phyloP scores from a whole-genome alignment of 106 monocot genomes.

The Phalaenopsis aphrodite region DNA sequence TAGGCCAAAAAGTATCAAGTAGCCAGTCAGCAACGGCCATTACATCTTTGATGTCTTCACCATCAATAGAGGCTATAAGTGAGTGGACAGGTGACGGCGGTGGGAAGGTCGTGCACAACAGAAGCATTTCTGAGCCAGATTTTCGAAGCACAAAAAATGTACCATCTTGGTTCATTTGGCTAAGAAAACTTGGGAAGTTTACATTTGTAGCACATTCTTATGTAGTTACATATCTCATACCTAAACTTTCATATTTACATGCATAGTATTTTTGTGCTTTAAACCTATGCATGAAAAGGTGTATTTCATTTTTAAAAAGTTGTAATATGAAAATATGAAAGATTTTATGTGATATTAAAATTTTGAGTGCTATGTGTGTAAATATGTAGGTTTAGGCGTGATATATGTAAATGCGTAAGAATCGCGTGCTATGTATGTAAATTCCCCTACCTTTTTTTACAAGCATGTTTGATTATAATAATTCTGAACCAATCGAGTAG shows the following conservation, averaged over 20 bases:
- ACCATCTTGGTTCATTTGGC: neutral
- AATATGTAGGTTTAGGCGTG: too few relatives aligned
- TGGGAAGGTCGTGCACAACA: conserved; percentile 44
- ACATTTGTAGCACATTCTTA: too few relatives aligned
- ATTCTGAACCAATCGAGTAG: neutral
- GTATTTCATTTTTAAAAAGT: too few relatives aligned
- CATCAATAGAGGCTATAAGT: conserved; percentile 74
- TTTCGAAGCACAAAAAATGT: conserved; percentile 85
- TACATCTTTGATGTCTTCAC: conserved; percentile 70
- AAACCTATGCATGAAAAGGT: too few relatives aligned
- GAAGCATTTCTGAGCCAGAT: conserved; percentile 92
- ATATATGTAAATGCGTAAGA: too few relatives aligned
- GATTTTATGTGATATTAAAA: too few relatives aligned
- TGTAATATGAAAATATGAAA: too few relatives aligned
- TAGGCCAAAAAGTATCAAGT: conserved; percentile 39
- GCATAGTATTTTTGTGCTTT: too few relatives aligned
- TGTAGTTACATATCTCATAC: too few relatives aligned
- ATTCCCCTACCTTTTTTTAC: neutral
- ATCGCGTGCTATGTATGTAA: too few relatives aligned
- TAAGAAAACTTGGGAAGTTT: neutral
- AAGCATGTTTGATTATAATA: neutral
- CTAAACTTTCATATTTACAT: too few relatives aligned
- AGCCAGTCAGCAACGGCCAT: conserved; percentile 70
- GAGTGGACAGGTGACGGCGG: conserved; percentile 39
- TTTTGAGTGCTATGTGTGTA: too few relatives aligned